Conservation (phyloP, 208 protist species). For the Herpetomonas muscarum region DNA sequence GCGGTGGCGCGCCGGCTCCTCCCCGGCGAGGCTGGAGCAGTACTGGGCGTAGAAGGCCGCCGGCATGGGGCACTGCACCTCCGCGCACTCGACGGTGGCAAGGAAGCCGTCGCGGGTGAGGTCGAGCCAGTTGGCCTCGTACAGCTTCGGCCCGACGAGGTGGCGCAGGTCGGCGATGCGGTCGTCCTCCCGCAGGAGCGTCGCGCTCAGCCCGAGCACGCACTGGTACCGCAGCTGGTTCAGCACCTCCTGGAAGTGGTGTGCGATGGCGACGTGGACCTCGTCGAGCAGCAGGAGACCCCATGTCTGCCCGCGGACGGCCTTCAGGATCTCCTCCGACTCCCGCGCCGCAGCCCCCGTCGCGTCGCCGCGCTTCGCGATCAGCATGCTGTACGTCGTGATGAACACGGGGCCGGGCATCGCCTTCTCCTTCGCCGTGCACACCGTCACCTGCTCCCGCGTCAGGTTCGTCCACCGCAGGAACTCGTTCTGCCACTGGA, state of each 20-base stretch:
- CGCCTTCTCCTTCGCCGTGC: slow-evolving; percentile 79
- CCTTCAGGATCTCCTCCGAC: slow-evolving; percentile 68
- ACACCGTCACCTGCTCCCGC: slow-evolving; percentile 73
- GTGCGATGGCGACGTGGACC: slow-evolving; percentile 97
- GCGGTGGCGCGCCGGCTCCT: not conserved
- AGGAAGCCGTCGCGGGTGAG: slow-evolving; percentile 95
- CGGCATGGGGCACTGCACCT: slow-evolving; percentile 98
- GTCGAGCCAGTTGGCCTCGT: slow-evolving; percentile 99
- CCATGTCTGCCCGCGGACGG: slow-evolving; percentile 85
- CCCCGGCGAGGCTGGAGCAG: slow-evolving; percentile 9
- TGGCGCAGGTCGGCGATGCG: slow-evolving; percentile 96
- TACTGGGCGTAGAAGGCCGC: slow-evolving; percentile 62
- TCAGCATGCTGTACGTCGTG: slow-evolving; percentile 99
- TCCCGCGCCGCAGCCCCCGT: slow-evolving; percentile 44
- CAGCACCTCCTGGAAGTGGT: slow-evolving; percentile 95
- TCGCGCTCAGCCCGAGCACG: slow-evolving; percentile 98
- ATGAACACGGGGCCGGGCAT: slow-evolving; percentile 91
- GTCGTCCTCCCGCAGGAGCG: slow-evolving; percentile 97
- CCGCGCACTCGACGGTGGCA: slow-evolving; percentile 96
- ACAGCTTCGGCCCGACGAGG: slow-evolving; percentile 99
- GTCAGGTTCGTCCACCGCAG: slow-evolving; percentile 86
- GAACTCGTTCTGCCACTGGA: slow-evolving; percentile 97
- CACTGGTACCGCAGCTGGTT: slow-evolving; percentile 93
- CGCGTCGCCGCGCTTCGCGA: slow-evolving; percentile 53
- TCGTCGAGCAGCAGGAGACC: slow-evolving; percentile 99